Evolutionary conservation across 257 asterid species (phyloP), one percentile per base, ranked within the genome.

Genomic region (Fraxinus quadrangulata): DNA sequence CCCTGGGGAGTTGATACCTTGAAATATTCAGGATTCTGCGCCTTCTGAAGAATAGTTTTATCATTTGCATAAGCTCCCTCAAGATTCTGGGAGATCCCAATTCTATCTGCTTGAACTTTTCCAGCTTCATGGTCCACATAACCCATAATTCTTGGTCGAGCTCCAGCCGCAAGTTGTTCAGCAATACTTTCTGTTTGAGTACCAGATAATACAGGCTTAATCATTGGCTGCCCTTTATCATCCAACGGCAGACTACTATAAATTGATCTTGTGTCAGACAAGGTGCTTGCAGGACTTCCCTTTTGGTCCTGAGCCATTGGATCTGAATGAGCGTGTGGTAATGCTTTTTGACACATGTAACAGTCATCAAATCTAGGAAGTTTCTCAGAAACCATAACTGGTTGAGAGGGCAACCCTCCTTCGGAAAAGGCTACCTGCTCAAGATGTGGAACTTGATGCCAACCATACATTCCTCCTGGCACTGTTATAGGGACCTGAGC

Each of bases 291-390:
- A 68, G 91, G 87, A 86, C 82, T 86, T 49, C 80, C 92, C 77
- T 80, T 88, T 45, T 76, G 85, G 56, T 88, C 93, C 75, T 86
- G 96, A 77, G 91, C 97, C 61, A 87, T 26, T 47, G 98, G 81
- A 78, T 96, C 98, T 31, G 99, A 96, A 81, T 96, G 99, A 83
- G 97, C 97, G 85, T 93, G 99, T 21, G 99, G 99, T 83, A 96
- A 79, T 71, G 90, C 89, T 83, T 93, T 96, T 83, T 92, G 98
- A 82, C 99, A 93, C 97, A 96, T 84, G 26, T 79, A 77, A 83
- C 99, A 93, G 80, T 90, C 97, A 70, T 89, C 96, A 16, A 83
- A 78, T 78, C 75, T 76, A 40, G 84, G 61, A 28, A 72, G 68
- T 42, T 75, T 82, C 70, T 87, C 96, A 63, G 90, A 83, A 78